Base-by-base conservation (phyloP, 2,329 filamentous ascomycete species). In the Calcarisporium arbuscula region DNA sequence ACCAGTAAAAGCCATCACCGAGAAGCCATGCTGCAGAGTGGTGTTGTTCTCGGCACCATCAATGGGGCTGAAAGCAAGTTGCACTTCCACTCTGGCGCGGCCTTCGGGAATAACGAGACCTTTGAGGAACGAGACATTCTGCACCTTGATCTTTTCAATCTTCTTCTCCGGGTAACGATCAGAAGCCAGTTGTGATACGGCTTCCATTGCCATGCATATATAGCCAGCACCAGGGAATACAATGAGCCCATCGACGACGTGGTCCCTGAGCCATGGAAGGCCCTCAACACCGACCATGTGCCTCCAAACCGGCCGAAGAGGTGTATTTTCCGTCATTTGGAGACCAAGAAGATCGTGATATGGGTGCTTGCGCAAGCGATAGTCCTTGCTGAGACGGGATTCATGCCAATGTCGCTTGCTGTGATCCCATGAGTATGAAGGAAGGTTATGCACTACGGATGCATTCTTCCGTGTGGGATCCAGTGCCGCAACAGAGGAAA, bases 331-430 rank as follows among this genome's bases (percentile, higher is more conserved):
- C 4, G 37, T 35, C 3, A 48, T 47, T 0, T 41, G 45, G 2
- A 49, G 37, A 3, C 64, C 64, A 4, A 67, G 44, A 1, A 70
- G 45, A 36, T 68, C 62, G 26, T 64, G 57, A 0, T 57, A 49
- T 0, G 54, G 45, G 30, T 55, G 50, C 28, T 43, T 42, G 7
- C 56, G 48, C 31, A 54, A 43, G 6, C 56, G 49, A 35, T 55
- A 49, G 14, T 53, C 48, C 7, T 43, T 35, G 28, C 51, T 54
- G 5, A 52, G 34, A 5, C 54, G 52, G 3, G 52, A 49, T 43
- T 57, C 53, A 20, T 44, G 28, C 53, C 58, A 64, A 39, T 58
- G 54, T 21, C 32, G 47, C 8, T 48, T 50, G 21, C 41, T 42
- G 36, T 65, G 58, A 22, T 60, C 52, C 56, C 57, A 66, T 4